Base-by-base conservation (phyloP, 768 basidiomycete genomes). In the Serpula lacrymans region DNA sequence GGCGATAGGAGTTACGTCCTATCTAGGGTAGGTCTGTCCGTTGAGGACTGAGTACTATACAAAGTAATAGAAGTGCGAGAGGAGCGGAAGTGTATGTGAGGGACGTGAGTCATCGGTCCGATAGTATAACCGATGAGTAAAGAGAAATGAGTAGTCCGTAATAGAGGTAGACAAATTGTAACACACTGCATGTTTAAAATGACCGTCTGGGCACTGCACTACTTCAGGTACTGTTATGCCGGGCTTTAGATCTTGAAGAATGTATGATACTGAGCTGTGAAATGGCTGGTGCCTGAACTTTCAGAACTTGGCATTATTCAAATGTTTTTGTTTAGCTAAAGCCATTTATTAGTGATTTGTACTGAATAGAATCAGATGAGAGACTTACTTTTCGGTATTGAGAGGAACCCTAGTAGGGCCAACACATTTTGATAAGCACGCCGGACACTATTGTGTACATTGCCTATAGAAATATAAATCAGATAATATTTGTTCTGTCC, bases 201-300 rank as follows among this genome's bases (percentile, higher is more conserved):
- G 53, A 1, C 62, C 59, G 49, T 70, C 66, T 1, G 44, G 45
- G 26, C 55, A 68, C 0, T 39, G 41, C 0, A 39, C 28, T 1
- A 67, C 46, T 21, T 47, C 35, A 0, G 62, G 55, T 12, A 33
- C 47, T 0, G 48, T 47, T 57, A 57, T 58, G 7, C 45, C 43
- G 23, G 36, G 14, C 16, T 32, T 41, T 2, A 58, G 42, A 0
- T 52, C 47, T 13, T 13, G 8, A 13, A 59, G 53, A 5, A 55
- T 39, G 10, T 9, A 9, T 9, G 27, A 29, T 29, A 29, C 14
- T 29, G 27, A 29, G 9, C 10, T 9, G 27, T 29, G 27, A n/a
- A 29, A 29, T 9, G n/a, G 27, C 14, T 29, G 27, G 27, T 14
- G 27, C 14, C 14, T 29, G 27, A 29, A 29, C 14, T 9, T 29